phyloP scores from a whole-genome alignment of 371 early-diverging fungal species.

The Syncephalastrum racemosum region DNA sequence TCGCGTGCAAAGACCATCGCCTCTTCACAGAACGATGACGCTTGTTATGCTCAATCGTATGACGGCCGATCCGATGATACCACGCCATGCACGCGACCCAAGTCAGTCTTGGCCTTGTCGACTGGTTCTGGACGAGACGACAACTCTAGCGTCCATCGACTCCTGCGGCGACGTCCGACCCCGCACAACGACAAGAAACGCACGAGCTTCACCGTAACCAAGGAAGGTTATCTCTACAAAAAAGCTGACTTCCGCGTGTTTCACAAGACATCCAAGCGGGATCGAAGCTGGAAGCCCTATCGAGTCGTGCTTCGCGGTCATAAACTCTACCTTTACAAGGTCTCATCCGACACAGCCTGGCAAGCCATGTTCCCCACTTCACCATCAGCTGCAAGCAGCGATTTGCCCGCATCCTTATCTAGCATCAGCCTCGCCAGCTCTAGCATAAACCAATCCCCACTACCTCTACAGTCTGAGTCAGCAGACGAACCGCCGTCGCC shows the following conservation, averaged over 20 bases:
- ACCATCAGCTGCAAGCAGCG: constrained; percentile 34
- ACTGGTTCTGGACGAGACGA: too few species aligned
- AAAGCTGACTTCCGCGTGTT: constrained; percentile 62
- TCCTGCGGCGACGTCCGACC: background rate
- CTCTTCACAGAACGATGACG: background rate
- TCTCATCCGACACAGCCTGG: constrained; percentile 60
- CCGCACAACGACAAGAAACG: constrained; percentile 21
- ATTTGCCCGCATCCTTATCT: constrained; percentile 34
- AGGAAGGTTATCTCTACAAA: constrained; percentile 68
- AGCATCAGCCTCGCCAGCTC: constrained; percentile 27
- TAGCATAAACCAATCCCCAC: too few species aligned
- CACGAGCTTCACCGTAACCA: constrained; percentile 35
- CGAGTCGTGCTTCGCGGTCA: constrained; percentile 75
- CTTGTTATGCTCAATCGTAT: background rate
- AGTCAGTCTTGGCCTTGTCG: too few species aligned
- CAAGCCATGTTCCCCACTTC: too few species aligned
- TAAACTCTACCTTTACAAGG: constrained; percentile 78
- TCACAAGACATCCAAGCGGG: constrained; percentile 45
- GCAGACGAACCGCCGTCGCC: background rate
- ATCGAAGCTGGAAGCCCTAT: constrained; percentile 83
- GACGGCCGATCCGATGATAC: constrained; percentile 3
- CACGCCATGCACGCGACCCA: background rate
- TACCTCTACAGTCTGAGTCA: too few species aligned
- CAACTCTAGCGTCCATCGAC: background rate
- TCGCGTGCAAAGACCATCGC: constrained; percentile 5